Evolutionary conservation across 1,139 yeast species (phyloP).

Genomic region (Candida anutae): DNA sequence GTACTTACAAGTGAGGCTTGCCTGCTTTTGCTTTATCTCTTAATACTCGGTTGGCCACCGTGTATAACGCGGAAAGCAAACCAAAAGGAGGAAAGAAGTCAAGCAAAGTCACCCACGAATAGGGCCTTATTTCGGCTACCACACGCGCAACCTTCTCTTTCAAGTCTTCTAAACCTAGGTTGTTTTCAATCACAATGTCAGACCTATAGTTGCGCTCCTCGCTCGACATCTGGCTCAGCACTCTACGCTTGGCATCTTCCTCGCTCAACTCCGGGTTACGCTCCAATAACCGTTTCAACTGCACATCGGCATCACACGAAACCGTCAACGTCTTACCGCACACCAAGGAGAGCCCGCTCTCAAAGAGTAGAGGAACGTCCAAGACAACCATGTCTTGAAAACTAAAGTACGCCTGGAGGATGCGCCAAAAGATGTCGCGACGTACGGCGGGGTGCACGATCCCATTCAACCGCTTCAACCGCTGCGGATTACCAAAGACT

Average conservation of each 20-base stretch:
- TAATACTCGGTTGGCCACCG: conserved; percentile 4
- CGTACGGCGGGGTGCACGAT: conserved; percentile 91
- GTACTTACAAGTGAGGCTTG: not conserved
- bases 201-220: conserved; percentile 51
- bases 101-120: conserved; percentile 47
- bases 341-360: conserved; percentile 58
- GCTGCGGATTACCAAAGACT: conserved; percentile 63
- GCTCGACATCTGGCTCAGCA: conserved; percentile 68
- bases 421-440: conserved; percentile 51
- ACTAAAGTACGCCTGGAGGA: conserved; percentile 47
- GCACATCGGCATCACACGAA: conserved; percentile 48
- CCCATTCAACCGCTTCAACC: conserved; percentile 51
- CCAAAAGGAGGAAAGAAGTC: conserved; percentile 54
- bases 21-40: not conserved
- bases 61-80: conserved; percentile 20
- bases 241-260: conserved; percentile 67
- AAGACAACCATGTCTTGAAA: conserved; percentile 53
- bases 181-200: conserved; percentile 64
- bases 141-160: conserved; percentile 38
- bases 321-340: conserved; percentile 75
- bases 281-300: conserved; percentile 50
- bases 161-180: conserved; percentile 43
- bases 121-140: conserved; percentile 42
- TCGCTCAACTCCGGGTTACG: conserved; percentile 62
- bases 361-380: conserved; percentile 89